phyloP scores from a whole-genome alignment of 805 yeast genomes.

The Candida glaebosa region DNA sequence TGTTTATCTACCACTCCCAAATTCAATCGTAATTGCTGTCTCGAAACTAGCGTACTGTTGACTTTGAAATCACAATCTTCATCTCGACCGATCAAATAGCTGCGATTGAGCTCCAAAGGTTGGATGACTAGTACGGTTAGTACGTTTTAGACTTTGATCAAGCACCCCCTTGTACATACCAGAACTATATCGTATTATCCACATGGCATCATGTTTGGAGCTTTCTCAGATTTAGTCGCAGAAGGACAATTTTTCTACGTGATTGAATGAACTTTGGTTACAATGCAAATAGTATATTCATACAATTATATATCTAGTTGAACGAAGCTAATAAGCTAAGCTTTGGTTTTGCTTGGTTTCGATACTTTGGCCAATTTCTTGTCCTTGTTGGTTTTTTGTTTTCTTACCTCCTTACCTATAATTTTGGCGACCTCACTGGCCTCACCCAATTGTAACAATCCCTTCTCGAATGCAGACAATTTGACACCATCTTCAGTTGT shows the following conservation, averaged over 20 bases:
- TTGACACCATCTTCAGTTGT: slow-evolving; percentile 33
- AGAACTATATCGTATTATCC: slow-evolving; percentile 4
- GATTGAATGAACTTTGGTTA: too few species aligned
- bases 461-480: slow-evolving; percentile 64
- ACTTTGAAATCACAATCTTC: slow-evolving; percentile 24
- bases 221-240: background rate
- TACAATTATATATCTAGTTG: slow-evolving; percentile 7
- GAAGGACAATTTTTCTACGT: too few species aligned
- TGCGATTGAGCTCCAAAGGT: slow-evolving; percentile 8
- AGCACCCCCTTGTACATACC: too few species aligned
- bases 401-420: slow-evolving; percentile 53
- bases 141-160: too few species aligned
- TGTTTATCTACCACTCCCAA: slow-evolving; percentile 10
- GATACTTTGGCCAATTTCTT: slow-evolving; percentile 14
- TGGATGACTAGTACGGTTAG: slow-evolving; percentile 6
- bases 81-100: slow-evolving; percentile 27
- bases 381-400: slow-evolving; percentile 11
- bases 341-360: slow-evolving; percentile 12
- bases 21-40: slow-evolving; percentile 23
- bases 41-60: slow-evolving; percentile 27
- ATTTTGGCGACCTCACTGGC: slow-evolving; percentile 67
- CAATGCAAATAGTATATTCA: slow-evolving; percentile 1
- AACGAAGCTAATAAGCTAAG: slow-evolving; percentile 5
- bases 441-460: slow-evolving; percentile 76
- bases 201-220: background rate